A percentile compares a stretch with the other conserved stretches of the same genome.
phyloP scores from a whole-genome alignment of 345 rosid genomes.

The Trapa incisa region DNA sequence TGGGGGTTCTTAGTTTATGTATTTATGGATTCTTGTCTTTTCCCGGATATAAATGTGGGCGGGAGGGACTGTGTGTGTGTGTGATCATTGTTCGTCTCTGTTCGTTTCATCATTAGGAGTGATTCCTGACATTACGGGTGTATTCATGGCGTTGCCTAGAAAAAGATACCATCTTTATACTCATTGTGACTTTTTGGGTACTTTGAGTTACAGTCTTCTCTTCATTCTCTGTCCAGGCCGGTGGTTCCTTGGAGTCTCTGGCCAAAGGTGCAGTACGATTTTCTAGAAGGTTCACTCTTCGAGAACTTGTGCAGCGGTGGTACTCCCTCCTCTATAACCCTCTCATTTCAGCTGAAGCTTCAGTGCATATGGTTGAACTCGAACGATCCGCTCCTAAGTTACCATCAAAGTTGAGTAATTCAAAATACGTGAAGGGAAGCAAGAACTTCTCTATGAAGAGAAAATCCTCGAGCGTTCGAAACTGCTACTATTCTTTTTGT shows the following conservation, averaged over 20 bases:
- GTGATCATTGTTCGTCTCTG: too few relatives aligned
- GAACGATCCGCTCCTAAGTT: conserved; percentile 27
- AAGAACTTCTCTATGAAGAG: conserved; percentile 45
- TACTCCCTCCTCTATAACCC: conserved; percentile 85
- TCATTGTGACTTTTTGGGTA: too few relatives aligned
- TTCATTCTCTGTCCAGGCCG: conserved; percentile 39
- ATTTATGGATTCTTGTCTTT: not conserved
- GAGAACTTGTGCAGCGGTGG: conserved; percentile 80
- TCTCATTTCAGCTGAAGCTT: conserved; percentile 64
- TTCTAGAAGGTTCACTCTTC: conserved; percentile 54
- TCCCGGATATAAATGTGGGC: not conserved
- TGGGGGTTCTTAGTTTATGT: not conserved
- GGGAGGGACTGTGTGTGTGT: not conserved
- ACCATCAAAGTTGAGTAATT: conserved; percentile 35
- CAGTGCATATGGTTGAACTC: conserved; percentile 57
- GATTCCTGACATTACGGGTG: too few relatives aligned
- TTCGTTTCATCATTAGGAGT: too few relatives aligned
- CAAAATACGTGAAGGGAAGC: conserved; percentile 48
- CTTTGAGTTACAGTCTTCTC: too few relatives aligned
- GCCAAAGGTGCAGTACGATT: conserved; percentile 93
- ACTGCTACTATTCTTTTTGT: conserved; percentile 51
- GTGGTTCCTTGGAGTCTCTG: conserved; percentile 96
- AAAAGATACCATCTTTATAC: too few relatives aligned
- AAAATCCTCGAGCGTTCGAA: conserved; percentile 44
- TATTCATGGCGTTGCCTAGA: too few relatives aligned